Conservation (phyloP, 2,329 filamentous ascomycete genomes). For the Harringtonia aguacate region DNA sequence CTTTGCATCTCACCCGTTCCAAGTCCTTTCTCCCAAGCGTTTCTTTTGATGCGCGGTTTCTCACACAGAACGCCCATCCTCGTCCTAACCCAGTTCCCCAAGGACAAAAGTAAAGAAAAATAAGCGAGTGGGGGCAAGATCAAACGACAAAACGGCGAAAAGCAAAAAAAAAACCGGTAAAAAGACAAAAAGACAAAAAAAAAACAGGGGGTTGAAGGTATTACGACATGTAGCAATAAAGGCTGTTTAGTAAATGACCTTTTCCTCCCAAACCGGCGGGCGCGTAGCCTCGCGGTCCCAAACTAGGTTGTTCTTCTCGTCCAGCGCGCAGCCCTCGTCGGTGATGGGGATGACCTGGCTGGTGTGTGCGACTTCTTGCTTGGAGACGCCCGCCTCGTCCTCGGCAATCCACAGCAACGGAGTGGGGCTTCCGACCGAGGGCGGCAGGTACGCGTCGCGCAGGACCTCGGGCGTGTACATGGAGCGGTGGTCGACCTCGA, state of each 20-base stretch:
- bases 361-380: slow-evolving; percentile 67
- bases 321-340: slow-evolving; percentile 61
- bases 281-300: slow-evolving; percentile 23
- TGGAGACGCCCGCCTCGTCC: slow-evolving; percentile 62
- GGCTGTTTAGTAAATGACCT: slow-evolving; percentile 19
- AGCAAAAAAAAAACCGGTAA: neutral
- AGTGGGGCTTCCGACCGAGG: slow-evolving; percentile 49
- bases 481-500: slow-evolving; percentile 32
- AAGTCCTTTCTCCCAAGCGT: slow-evolving; percentile 6
- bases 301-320: slow-evolving; percentile 50
- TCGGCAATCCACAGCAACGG: slow-evolving; percentile 79
- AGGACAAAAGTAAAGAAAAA: neutral
- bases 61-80: neutral
- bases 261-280: slow-evolving; percentile 25
- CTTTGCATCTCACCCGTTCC: slow-evolving; percentile 1
- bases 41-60: no score
- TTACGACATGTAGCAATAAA: neutral
- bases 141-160: neutral
- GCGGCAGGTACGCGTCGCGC: slow-evolving; percentile 63
- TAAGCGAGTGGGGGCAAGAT: neutral
- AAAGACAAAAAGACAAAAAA: neutral
- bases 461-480: slow-evolving; percentile 52
- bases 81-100: neutral
- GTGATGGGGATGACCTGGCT: slow-evolving; percentile 65
- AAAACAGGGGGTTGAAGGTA: neutral